phyloP scores from a whole-genome alignment of 345 rosid species.

The Euclidium syriacum region DNA sequence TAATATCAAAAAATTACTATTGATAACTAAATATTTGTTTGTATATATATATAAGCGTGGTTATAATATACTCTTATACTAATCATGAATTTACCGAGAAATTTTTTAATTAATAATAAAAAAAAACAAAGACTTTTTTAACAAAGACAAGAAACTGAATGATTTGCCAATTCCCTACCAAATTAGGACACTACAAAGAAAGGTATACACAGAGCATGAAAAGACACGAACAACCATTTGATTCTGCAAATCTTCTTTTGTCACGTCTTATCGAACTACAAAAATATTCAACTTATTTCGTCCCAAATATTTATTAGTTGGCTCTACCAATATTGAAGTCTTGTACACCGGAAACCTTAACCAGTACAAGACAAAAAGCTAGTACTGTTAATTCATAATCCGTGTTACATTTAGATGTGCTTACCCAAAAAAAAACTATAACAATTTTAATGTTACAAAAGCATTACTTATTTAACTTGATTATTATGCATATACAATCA shows the following conservation, averaged over 20 bases:
- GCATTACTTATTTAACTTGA: not conserved
- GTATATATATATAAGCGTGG: too few relatives aligned
- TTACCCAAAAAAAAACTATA: too few relatives aligned
- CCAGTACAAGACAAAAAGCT: not conserved
- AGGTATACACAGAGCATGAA: constrained; percentile 21
- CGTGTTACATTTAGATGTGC: not conserved
- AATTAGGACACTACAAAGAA: constrained; percentile 29
- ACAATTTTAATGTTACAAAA: not conserved
- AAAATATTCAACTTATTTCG: not conserved
- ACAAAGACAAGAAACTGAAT: constrained; percentile 27
- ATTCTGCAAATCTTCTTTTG: constrained; percentile 27
- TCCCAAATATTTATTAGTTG: not conserved
- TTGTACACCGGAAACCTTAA: not conserved
- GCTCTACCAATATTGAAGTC: not conserved
- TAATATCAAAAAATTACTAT: too few relatives aligned
- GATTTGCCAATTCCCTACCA: constrained; percentile 39
- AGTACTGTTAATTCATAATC: not conserved
- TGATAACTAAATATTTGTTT: too few relatives aligned
- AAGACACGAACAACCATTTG: constrained; percentile 23
- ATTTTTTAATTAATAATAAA: not conserved
- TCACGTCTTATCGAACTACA: constrained; percentile 28
- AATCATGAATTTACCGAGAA: not conserved
- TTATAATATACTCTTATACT: too few relatives aligned
- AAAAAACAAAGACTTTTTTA: constrained; percentile 9
- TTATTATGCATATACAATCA: not conserved